A percentile compares a stretch with the other conserved stretches of the same genome.
phyloP scores from a whole-genome alignment of 2,329 filamentous ascomycete species.

The Alternaria conjuncta region DNA sequence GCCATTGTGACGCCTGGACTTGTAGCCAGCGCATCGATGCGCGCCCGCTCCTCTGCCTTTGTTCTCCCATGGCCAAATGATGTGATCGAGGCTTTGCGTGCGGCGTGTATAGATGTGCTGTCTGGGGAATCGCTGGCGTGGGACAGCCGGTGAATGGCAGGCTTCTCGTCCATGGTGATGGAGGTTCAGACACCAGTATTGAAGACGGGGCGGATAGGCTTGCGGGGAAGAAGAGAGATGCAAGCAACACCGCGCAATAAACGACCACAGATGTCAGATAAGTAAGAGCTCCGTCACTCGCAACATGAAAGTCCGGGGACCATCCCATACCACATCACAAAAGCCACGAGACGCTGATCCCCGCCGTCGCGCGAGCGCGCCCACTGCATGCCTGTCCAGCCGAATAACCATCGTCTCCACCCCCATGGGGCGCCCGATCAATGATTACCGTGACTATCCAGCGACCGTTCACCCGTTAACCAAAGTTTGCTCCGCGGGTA shows the following conservation, averaged over 20 bases:
- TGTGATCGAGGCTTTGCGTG: conserved; percentile 7
- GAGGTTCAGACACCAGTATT: background rate
- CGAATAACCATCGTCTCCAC: background rate
- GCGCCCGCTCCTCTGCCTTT: conserved; percentile 7
- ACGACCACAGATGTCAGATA: background rate
- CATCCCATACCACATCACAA: background rate
- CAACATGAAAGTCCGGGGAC: background rate
- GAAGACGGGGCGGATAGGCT: too few relatives aligned
- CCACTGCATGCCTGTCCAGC: background rate
- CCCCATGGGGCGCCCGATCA: background rate
- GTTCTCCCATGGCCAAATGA: conserved; percentile 8
- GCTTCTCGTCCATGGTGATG: background rate
- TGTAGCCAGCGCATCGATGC: conserved; percentile 11
- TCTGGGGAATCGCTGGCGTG: background rate
- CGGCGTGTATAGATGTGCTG: background rate
- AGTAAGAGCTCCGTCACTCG: background rate
- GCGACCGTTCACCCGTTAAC: background rate
- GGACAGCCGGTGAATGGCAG: background rate
- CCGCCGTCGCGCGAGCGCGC: background rate
- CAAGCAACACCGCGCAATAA: background rate
- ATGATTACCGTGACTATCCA: background rate
- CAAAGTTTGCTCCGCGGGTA: background rate
- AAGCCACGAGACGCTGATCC: background rate
- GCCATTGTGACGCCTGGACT: conserved; percentile 32
- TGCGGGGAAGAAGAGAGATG: background rate